phyloP scores from a whole-genome alignment of 257 asterid species.

The Leonotis leonurus region DNA sequence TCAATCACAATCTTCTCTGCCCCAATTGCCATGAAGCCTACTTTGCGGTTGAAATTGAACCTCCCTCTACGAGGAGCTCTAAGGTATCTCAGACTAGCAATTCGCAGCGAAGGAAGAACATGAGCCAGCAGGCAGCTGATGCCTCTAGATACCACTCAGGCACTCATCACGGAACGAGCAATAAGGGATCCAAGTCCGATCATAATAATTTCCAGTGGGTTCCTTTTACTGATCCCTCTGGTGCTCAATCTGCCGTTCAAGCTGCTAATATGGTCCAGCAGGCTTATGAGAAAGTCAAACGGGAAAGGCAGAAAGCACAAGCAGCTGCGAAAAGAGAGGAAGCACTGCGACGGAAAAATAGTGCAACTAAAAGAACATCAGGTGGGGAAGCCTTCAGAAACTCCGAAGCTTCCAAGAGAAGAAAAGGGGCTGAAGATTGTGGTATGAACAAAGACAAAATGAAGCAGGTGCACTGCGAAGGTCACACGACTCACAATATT shows the following conservation, averaged over 20 bases:
- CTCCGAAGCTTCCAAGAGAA: conserved; percentile 46
- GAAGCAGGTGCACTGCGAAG: conserved; percentile 24
- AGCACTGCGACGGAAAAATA: conserved; percentile 33
- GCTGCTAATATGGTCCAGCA: conserved; percentile 70
- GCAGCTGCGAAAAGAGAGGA: conserved; percentile 59
- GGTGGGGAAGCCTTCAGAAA: conserved; percentile 26
- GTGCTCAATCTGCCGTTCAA: conserved; percentile 45
- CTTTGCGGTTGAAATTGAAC: conserved; percentile 53
- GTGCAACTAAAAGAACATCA: conserved; percentile 35
- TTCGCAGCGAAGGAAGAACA: conserved; percentile 23
- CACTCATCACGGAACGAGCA: conserved; percentile 14
- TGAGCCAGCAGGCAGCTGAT: conserved; percentile 23
- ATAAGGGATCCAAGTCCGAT: conserved; percentile 18
- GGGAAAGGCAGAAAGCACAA: conserved; percentile 63
- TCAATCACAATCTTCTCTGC: conserved; percentile 66
- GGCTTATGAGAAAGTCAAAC: conserved; percentile 71
- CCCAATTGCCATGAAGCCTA: conserved; percentile 78
- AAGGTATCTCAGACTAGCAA: conserved; percentile 23
- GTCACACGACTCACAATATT: conserved; percentile 5
- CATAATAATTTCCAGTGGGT: conserved; percentile 47
- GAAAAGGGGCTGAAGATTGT: conserved; percentile 38
- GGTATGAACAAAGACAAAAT: conserved; percentile 21
- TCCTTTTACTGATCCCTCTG: conserved; percentile 50
- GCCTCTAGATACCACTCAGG: conserved; percentile 19
- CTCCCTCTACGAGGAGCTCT: conserved; percentile 42